Base-by-base conservation (phyloP, 805 yeast species). In the Candida nitratophila region DNA sequence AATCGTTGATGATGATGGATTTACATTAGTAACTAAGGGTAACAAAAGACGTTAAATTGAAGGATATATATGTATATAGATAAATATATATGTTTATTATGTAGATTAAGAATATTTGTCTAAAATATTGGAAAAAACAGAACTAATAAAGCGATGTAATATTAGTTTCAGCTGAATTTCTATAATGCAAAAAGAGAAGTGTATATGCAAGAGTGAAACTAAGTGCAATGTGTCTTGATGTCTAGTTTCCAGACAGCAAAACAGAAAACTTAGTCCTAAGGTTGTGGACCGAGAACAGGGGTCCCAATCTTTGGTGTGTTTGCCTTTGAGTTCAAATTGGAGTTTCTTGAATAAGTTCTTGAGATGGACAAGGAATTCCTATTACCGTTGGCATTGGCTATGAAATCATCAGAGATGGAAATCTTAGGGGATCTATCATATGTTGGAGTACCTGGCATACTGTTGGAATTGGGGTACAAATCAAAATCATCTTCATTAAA, bases 1-100 rank as follows among this genome's bases (percentile, higher is more conserved):
- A 3, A 59, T 84, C 10, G 73, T 91, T 9, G 98, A 91, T 59
- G 98, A 91, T 30, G 98, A 91, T 59, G 99, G 98, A 1, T 91
- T 91, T 57, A 93, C 89, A 54, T 64, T 88, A 48, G 97, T 91
- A 3, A 88, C 81, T 55, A 81, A 77, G 57, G 81, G 78, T 56
- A 81, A 85, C n/a, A 72, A 74, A 61, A 73, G 74, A 61, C 64
- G 71, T 52, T 56, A 40, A 36, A 26, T n/a, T n/a, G n/a, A n/a
- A n/a, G n/a, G n/a, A 30, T 30, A 12, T 30, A 30, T 11, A 30
- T 30, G 10, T 30, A 30, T 5, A 11, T 8, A 8, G 15, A 30
- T 8, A n/a, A n/a, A n/a, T 32, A n/a, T 3, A 16, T 3, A 32
- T 15, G 16, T 32, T 15, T 15, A 32, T n/a, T n/a, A 32, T 32